A percentile compares a stretch with the other conserved stretches of the same genome.
Evolutionary conservation across 2,329 filamentous ascomycete species (phyloP).

Genomic region (Paecilomyces fulvus): DNA sequence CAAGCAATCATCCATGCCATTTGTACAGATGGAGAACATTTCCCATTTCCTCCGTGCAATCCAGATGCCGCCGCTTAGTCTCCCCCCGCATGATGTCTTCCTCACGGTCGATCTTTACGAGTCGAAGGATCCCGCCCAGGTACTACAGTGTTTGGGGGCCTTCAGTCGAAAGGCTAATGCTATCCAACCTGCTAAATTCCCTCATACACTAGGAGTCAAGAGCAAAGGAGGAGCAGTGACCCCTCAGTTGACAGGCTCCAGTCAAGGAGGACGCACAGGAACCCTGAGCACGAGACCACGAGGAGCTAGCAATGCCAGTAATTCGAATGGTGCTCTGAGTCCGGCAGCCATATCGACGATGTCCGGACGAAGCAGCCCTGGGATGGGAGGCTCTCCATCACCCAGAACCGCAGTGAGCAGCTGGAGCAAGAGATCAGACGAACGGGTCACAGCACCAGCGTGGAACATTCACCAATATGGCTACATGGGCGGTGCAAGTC

Average conservation of each 20-base stretch:
- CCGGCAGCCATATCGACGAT: slow-evolving; percentile 23
- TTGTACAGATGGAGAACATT: slow-evolving; percentile 99
- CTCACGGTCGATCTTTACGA: slow-evolving; percentile 96
- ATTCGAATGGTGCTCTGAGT: slow-evolving; percentile 32
- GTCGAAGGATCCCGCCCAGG: slow-evolving; percentile 89
- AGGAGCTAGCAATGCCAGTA: slow-evolving; percentile 48
- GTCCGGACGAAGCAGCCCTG: slow-evolving; percentile 51
- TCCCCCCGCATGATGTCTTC: slow-evolving; percentile 91
- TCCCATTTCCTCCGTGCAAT: slow-evolving; percentile 88
- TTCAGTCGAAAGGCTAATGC: slow-evolving; percentile 81
- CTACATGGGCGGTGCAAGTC: slow-evolving; percentile 94
- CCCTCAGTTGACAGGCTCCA: slow-evolving; percentile 58
- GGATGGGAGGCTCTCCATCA: slow-evolving; percentile 25
- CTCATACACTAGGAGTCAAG: slow-evolving; percentile 59
- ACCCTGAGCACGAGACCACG: slow-evolving; percentile 30
- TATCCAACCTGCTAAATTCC: slow-evolving; percentile 65
- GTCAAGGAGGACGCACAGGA: slow-evolving; percentile 26
- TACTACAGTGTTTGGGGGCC: slow-evolving; percentile 81
- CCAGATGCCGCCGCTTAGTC: slow-evolving; percentile 72
- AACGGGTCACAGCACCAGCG: slow-evolving; percentile 72
- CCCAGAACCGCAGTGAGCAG: slow-evolving; percentile 57
- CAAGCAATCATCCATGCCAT: slow-evolving; percentile 90
- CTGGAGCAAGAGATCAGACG: slow-evolving; percentile 82
- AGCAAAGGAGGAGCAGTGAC: slow-evolving; percentile 52
- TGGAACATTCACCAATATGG: slow-evolving; percentile 99